Conservation (phyloP, 441 rosid genomes). For the Corymbia citriodora region DNA sequence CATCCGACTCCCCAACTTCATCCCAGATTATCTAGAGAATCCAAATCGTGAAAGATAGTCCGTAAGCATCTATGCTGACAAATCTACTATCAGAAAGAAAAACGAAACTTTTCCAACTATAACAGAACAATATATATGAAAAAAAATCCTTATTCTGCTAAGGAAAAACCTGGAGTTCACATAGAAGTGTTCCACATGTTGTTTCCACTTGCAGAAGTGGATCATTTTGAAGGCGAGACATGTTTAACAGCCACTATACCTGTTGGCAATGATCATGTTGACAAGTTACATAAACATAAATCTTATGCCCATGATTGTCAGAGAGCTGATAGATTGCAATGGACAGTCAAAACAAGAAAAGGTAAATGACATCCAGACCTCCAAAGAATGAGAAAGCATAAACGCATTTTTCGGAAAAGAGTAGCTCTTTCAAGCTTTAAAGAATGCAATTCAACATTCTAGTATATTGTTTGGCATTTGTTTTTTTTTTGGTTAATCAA, state of each 20-base stretch:
- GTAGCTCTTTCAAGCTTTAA: not conserved
- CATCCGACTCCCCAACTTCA: slow-evolving; percentile 61
- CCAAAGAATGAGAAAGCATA: not conserved
- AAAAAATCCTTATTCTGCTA: not conserved
- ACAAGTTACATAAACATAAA: not conserved
- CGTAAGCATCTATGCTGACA: not conserved
- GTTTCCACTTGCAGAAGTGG: slow-evolving; percentile 34
- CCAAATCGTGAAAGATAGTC: not conserved
- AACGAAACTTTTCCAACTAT: not conserved
- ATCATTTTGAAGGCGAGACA: slow-evolving; percentile 8
- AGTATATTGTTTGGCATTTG: too few species aligned
- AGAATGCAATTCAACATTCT: not conserved
- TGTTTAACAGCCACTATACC: not conserved
- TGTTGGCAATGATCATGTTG: not conserved
- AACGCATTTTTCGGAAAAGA: not conserved
- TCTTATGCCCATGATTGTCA: not conserved
- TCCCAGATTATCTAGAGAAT: slow-evolving; percentile 53
- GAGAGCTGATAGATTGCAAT: not conserved
- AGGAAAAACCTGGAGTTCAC: slow-evolving; percentile 47
- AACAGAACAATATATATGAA: not conserved
- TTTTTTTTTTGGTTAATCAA: not conserved
- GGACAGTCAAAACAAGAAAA: not conserved
- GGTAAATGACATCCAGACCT: not conserved
- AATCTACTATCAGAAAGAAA: not conserved
- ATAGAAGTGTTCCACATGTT: slow-evolving; percentile 50